These are phyloP conservation scores for Sugiyamaella chiloensis DNA, from an alignment of 805 yeast species.

Conservation along the genomic window DNA sequence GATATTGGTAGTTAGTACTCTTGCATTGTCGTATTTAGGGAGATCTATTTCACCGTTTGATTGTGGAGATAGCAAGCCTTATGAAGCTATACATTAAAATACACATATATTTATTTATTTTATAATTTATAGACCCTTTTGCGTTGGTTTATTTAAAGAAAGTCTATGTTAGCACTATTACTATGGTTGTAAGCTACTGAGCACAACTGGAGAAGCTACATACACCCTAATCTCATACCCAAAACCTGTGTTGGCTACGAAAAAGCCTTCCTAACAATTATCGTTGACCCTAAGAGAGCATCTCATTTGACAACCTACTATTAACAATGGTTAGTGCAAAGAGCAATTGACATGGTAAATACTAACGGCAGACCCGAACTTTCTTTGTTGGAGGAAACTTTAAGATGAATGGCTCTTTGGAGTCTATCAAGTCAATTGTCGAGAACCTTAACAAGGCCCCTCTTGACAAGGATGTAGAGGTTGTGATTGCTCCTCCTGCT, in stretches of 20 bases:
- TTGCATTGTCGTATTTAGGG: too few relatives aligned
- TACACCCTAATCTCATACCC: too few relatives aligned
- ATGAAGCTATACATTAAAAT: too few relatives aligned
- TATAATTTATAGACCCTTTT: too few relatives aligned
- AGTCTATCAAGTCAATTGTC: slow-evolving; percentile 77
- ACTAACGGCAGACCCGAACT: slow-evolving; percentile 4
- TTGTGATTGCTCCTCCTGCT: slow-evolving; percentile 95
- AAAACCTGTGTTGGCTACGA: not conserved
- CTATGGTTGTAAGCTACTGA: too few relatives aligned
- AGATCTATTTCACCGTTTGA: too few relatives aligned
- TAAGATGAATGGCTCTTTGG: slow-evolving; percentile 95
- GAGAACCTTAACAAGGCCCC: slow-evolving; percentile 76
- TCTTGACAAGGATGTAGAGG: slow-evolving; percentile 77
- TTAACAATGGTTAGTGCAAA: not conserved
- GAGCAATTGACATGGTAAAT: not conserved
- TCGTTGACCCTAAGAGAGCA: not conserved
- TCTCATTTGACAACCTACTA: not conserved
- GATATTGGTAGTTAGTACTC: too few relatives aligned
- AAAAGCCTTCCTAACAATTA: slow-evolving; percentile 2
- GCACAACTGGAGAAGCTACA: too few relatives aligned
- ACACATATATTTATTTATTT: too few relatives aligned
- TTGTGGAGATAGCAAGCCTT: too few relatives aligned
- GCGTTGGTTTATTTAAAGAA: too few relatives aligned
- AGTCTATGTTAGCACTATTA: too few relatives aligned
- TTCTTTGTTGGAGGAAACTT: slow-evolving; percentile 99